phyloP scores from a whole-genome alignment of 1,284 basidiomycete genomes.

The Schizophyllum commune region DNA sequence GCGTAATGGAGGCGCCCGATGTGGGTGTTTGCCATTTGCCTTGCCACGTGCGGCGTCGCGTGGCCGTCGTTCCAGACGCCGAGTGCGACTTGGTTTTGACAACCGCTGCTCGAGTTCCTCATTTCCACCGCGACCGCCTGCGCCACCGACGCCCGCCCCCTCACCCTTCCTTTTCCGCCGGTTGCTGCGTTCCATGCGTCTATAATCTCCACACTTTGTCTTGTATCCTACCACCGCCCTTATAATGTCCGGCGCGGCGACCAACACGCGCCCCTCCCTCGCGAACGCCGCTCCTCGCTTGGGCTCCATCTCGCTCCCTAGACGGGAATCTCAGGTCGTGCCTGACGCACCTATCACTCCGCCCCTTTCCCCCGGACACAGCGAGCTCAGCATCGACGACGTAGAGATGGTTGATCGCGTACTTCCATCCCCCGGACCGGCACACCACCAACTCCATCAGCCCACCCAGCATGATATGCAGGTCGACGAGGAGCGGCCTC shows the following conservation, averaged over 20 bases:
- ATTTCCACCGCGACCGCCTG: no score
- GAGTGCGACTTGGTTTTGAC: no score
- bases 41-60: not conserved
- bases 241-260: constrained; percentile 4
- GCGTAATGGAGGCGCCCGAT: not conserved
- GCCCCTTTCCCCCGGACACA: constrained; percentile 47
- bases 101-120: no score
- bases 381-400: constrained; percentile 23
- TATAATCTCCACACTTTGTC: not conserved
- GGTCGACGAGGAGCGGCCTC: constrained; percentile 21
- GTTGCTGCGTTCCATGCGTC: not conserved
- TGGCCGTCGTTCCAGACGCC: no score
- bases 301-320: constrained; percentile 9
- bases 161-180: not conserved
- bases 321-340: constrained; percentile 11
- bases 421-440: not conserved
- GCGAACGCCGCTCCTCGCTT: not conserved
- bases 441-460: constrained; percentile 3
- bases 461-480: constrained; percentile 17
- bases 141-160: no score
- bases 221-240: constrained; percentile 10
- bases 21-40: not conserved
- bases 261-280: constrained; percentile 4
- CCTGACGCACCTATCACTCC: constrained; percentile 46
- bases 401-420: constrained; percentile 21